phyloP scores from a whole-genome alignment of 2,329 filamentous ascomycete genomes.

The Nemania bipapillata region DNA sequence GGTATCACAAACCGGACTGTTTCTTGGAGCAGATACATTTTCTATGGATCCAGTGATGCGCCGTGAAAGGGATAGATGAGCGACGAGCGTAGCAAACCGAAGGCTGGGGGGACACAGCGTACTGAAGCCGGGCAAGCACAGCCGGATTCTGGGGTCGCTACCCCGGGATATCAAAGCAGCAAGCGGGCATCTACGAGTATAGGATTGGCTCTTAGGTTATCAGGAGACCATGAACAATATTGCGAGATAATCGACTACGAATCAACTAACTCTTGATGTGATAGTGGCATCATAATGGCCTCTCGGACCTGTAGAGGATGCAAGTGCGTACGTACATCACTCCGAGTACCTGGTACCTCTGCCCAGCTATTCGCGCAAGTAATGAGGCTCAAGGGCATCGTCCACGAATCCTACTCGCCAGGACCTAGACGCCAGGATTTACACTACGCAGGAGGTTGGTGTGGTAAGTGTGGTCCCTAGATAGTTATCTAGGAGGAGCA shows the following conservation, averaged over 20 bases:
- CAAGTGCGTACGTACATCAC: background rate
- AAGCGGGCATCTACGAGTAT: background rate
- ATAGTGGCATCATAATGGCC: background rate
- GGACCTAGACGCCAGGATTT: no score
- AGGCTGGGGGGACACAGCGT: background rate
- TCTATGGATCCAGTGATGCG: background rate
- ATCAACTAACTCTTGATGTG: background rate
- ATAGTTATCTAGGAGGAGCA: no score
- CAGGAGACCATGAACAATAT: background rate
- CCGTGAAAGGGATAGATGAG: background rate
- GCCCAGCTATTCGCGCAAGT: background rate
- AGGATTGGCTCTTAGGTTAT: background rate
- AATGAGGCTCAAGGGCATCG: background rate
- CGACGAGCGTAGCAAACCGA: background rate
- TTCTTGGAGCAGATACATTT: background rate
- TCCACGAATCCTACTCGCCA: background rate
- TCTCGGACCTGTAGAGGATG: background rate
- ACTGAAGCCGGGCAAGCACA: background rate
- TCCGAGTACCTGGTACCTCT: slow-evolving; percentile 17
- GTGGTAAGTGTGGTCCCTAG: no score
- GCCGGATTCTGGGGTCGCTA: background rate
- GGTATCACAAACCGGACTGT: background rate
- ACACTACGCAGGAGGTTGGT: background rate
- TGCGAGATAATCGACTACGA: background rate
- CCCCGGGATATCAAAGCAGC: background rate